Conservation (phyloP, 192 early-diverging fungal species). For the Dissophora globulifera region DNA sequence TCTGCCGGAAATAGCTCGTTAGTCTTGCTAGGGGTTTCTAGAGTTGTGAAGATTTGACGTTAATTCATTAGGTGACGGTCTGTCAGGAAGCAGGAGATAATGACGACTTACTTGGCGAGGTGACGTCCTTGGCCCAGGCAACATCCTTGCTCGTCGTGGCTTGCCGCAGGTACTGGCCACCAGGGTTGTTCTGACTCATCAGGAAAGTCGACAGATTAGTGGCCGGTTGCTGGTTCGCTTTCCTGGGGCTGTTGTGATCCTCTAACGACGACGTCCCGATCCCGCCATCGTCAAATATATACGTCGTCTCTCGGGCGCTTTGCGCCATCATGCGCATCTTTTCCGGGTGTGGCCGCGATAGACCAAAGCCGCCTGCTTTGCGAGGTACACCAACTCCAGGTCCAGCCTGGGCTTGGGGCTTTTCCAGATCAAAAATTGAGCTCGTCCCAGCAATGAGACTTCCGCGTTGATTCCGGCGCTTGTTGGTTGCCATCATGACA, state of each 20-base stretch:
- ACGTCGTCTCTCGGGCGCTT: slow-evolving; percentile 26
- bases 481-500: slow-evolving; percentile 47
- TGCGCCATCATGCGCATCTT: slow-evolving; percentile 4
- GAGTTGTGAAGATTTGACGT: not conserved
- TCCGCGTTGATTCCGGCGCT: slow-evolving; percentile 38
- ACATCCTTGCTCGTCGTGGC: slow-evolving; percentile 43
- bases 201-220: slow-evolving; percentile 25
- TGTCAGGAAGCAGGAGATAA: not conserved
- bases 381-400: not conserved
- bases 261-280: slow-evolving; percentile 22
- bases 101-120: slow-evolving; percentile 37
- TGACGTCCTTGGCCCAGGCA: slow-evolving; percentile 40
- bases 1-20: slow-evolving; percentile 36
- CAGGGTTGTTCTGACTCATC: slow-evolving; percentile 51
- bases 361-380: not conserved
- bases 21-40: slow-evolving; percentile 40
- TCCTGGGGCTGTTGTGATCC: slow-evolving; percentile 16
- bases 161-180: slow-evolving; percentile 39
- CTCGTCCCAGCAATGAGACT: slow-evolving; percentile 45
- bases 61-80: no score
- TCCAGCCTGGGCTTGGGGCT: not conserved
- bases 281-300: slow-evolving; percentile 42
- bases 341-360: not conserved
- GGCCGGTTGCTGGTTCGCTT: slow-evolving; percentile 2
- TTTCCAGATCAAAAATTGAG: slow-evolving; percentile 45